phyloP scores from a whole-genome alignment of 495 filamentous ascomycete genomes.

The Penicillium atrosanguineum region DNA sequence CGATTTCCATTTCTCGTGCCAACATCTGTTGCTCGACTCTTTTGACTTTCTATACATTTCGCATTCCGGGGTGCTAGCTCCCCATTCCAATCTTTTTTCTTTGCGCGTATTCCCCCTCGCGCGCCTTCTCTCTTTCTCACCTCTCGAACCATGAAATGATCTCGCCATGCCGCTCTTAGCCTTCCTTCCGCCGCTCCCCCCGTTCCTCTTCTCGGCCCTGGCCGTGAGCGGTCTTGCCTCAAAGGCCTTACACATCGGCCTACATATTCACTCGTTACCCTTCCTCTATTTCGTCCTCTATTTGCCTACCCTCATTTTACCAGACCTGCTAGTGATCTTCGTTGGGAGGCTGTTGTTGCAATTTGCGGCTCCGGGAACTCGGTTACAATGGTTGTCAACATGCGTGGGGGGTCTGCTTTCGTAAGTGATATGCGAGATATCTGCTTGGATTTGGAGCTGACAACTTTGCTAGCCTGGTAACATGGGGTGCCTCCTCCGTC shows the following conservation, averaged over 20 bases:
- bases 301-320: slow-evolving; percentile 35
- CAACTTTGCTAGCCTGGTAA: slow-evolving; percentile 21
- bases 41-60: background rate
- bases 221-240: slow-evolving; percentile 35
- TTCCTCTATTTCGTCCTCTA: slow-evolving; percentile 39
- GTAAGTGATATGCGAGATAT: slow-evolving; percentile 19
- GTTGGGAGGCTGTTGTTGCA: slow-evolving; percentile 28
- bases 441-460: slow-evolving; percentile 3
- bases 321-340: slow-evolving; percentile 34
- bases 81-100: slow-evolving; percentile 14
- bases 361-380: slow-evolving; percentile 18
- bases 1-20: too few species aligned
- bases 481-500: slow-evolving; percentile 32
- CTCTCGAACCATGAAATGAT: slow-evolving; percentile 19
- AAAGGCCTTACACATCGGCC: slow-evolving; percentile 36
- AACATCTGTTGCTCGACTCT: background rate
- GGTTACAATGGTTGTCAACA: slow-evolving; percentile 28
- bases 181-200: slow-evolving; percentile 25
- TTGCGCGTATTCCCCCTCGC: slow-evolving; percentile 6
- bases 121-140: background rate
- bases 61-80: slow-evolving; percentile 15
- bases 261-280: slow-evolving; percentile 34
- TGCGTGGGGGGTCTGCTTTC: slow-evolving; percentile 27
- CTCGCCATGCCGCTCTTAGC: slow-evolving; percentile 21
- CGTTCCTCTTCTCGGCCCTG: slow-evolving; percentile 36